These are phyloP conservation scores for Hanseniaspora thailandica DNA, from an alignment of 805 yeast genomes.

Conservation along the genomic window DNA sequence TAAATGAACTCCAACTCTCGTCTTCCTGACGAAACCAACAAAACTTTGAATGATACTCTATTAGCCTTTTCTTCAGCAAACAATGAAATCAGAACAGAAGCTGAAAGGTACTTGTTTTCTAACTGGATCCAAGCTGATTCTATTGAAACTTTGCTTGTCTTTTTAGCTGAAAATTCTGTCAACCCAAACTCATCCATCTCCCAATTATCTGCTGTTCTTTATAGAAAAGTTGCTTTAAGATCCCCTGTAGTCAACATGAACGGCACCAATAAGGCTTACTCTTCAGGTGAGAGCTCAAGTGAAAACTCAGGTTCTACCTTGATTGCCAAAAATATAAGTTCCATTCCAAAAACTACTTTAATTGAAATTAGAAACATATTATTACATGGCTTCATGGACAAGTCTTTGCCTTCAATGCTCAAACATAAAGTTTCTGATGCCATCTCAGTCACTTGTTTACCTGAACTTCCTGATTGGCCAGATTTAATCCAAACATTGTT, in stretches of 20 bases:
- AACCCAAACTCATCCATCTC: constrained; percentile 45
- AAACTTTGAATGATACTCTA: constrained; percentile 44
- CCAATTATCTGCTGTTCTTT: constrained; percentile 75
- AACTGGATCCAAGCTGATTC: constrained; percentile 65
- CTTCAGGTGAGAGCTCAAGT: constrained; percentile 22
- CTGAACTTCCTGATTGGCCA: constrained; percentile 56
- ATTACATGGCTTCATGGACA: constrained; percentile 59
- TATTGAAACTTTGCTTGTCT: constrained; percentile 59
- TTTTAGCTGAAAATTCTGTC: constrained; percentile 70
- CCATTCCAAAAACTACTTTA: constrained; percentile 46
- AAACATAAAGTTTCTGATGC: constrained; percentile 92
- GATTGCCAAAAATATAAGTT: constrained; percentile 68
- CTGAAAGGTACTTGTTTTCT: constrained; percentile 59
- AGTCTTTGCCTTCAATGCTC: constrained; percentile 52
- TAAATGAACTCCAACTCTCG: background rate
- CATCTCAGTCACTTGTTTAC: constrained; percentile 80
- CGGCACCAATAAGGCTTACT: background rate
- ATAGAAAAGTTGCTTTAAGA: constrained; percentile 73
- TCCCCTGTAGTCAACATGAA: constrained; percentile 41
- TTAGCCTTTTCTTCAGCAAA: constrained; percentile 68
- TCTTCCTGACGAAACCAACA: constrained; percentile 51
- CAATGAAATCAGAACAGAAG: constrained; percentile 59
- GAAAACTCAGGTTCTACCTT: constrained; percentile 39
- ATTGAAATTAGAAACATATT: constrained; percentile 53
- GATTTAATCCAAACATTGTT: constrained; percentile 65